Percentiles rank a stretch among this genome's conserved stretches.
These are phyloP conservation scores for Drechslerella dactyloides DNA, from an alignment of 2,329 filamentous ascomycete genomes.

Conservation along the genomic window DNA sequence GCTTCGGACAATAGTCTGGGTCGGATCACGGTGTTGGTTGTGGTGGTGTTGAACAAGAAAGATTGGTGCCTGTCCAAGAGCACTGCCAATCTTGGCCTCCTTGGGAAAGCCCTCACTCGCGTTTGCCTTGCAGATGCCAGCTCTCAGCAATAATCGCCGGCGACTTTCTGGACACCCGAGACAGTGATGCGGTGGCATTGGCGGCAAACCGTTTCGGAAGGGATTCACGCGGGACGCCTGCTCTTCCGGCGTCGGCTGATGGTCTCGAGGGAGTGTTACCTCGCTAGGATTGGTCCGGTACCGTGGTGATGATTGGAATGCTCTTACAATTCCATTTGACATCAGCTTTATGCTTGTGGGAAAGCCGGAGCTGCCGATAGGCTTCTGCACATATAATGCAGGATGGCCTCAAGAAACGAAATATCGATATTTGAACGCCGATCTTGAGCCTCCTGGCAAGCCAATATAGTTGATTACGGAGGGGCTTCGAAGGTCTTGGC, in stretches of 20 bases:
- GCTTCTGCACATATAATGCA: too few species aligned
- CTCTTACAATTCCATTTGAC: too few species aligned
- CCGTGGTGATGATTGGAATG: too few species aligned
- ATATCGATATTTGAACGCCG: too few species aligned
- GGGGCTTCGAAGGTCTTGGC: too few species aligned
- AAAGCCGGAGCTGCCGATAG: too few species aligned
- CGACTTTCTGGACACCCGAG: slow-evolving; percentile 16
- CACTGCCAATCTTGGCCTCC: background rate
- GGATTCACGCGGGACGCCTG: slow-evolving; percentile 8
- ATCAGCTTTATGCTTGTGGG: too few species aligned
- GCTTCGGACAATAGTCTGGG: slow-evolving; percentile 8
- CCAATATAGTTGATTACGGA: too few species aligned
- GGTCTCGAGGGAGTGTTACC: background rate
- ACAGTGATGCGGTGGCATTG: background rate
- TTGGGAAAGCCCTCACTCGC: slow-evolving; percentile 8
- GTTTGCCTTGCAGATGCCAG: background rate
- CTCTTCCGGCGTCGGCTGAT: slow-evolving; percentile 19
- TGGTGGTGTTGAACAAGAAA: background rate
- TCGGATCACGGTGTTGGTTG: background rate
- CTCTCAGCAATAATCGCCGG: slow-evolving; percentile 39
- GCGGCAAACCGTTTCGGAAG: slow-evolving; percentile 14
- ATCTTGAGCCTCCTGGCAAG: too few species aligned
- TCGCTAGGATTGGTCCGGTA: background rate
- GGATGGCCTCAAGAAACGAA: too few species aligned
- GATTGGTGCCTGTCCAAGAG: background rate